Conservation (phyloP, 371 early-diverging fungal genomes). For the Apophysomyces sp. region DNA sequence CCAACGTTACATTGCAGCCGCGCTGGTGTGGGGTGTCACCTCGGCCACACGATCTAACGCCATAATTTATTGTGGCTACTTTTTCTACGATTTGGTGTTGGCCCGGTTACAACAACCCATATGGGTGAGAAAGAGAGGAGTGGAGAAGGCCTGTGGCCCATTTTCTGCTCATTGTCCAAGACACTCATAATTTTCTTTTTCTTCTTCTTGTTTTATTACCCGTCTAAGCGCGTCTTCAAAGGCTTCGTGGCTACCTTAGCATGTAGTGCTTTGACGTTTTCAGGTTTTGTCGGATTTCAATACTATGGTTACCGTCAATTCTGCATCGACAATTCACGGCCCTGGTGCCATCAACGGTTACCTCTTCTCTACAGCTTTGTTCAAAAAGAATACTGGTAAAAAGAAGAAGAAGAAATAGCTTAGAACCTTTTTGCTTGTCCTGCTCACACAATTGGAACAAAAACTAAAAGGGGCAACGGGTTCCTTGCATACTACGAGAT, state of each 20-base stretch:
- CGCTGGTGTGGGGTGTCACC: slow-evolving; percentile 61
- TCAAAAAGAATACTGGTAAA: slow-evolving; percentile 86
- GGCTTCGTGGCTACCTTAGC: background rate
- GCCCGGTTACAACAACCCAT: slow-evolving; percentile 5
- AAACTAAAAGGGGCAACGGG: slow-evolving; percentile 68
- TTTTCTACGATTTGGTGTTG: slow-evolving; percentile 60
- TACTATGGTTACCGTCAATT: slow-evolving; percentile 64
- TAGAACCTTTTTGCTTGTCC: background rate
- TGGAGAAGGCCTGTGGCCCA: background rate
- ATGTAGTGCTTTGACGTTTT: slow-evolving; percentile 41
- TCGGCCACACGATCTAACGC: slow-evolving; percentile 81
- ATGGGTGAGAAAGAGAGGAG: slow-evolving; percentile 8
- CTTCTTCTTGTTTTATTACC: too few relatives aligned
- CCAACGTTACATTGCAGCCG: slow-evolving; percentile 34
- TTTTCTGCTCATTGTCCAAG: background rate
- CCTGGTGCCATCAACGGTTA: slow-evolving; percentile 67
- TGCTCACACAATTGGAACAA: background rate
- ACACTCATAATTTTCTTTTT: background rate
- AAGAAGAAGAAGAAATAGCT: background rate
- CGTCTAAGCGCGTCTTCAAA: background rate
- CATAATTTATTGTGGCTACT: slow-evolving; percentile 78
- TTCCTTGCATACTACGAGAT: slow-evolving; percentile 80
- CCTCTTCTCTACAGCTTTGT: slow-evolving; percentile 85
- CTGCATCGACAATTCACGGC: slow-evolving; percentile 54
- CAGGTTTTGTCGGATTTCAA: slow-evolving; percentile 73